A percentile compares a stretch with the other conserved stretches of the same genome.
Conservation (phyloP, 1,139 yeast species). For the Yamadazyma dushanensis region DNA sequence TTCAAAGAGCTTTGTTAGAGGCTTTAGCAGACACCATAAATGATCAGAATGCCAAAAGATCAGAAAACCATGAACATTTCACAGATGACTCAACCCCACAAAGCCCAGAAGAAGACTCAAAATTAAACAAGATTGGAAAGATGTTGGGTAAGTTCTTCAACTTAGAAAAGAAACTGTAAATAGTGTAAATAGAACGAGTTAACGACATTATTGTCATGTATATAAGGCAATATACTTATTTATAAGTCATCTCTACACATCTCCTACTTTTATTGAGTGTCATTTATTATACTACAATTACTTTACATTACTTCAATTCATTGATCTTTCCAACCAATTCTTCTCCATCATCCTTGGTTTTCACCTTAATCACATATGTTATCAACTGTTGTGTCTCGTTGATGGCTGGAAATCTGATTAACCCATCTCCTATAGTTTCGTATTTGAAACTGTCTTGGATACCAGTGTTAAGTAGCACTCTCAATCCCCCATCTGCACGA, state of each 20-base stretch:
- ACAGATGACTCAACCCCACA: constrained; percentile 44
- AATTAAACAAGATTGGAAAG: constrained; percentile 59
- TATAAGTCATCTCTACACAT: not conserved
- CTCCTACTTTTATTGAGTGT: not conserved
- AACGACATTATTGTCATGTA: constrained; percentile 3
- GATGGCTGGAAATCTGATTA: constrained; percentile 61
- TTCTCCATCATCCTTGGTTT: constrained; percentile 65
- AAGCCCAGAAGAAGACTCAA: constrained; percentile 56
- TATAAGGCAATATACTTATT: constrained; percentile 3
- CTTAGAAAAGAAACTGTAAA: constrained; percentile 34
- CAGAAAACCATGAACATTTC: constrained; percentile 53
- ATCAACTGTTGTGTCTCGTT: constrained; percentile 40
- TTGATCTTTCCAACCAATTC: constrained; percentile 58
- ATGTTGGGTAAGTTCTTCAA: constrained; percentile 66
- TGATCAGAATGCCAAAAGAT: constrained; percentile 74
- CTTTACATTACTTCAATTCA: constrained; percentile 22
- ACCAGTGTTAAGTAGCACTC: constrained; percentile 70
- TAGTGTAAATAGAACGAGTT: constrained; percentile 8
- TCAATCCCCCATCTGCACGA: constrained; percentile 86
- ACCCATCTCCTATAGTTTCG: constrained; percentile 57
- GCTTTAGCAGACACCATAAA: constrained; percentile 90
- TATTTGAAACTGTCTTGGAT: constrained; percentile 55
- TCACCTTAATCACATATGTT: constrained; percentile 71
- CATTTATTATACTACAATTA: constrained; percentile 8
- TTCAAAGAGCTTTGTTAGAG: constrained; percentile 88